A percentile compares a stretch with the other conserved stretches of the same genome.
phyloP scores from a whole-genome alignment of 805 yeast genomes.

The Starmerella stellata region DNA sequence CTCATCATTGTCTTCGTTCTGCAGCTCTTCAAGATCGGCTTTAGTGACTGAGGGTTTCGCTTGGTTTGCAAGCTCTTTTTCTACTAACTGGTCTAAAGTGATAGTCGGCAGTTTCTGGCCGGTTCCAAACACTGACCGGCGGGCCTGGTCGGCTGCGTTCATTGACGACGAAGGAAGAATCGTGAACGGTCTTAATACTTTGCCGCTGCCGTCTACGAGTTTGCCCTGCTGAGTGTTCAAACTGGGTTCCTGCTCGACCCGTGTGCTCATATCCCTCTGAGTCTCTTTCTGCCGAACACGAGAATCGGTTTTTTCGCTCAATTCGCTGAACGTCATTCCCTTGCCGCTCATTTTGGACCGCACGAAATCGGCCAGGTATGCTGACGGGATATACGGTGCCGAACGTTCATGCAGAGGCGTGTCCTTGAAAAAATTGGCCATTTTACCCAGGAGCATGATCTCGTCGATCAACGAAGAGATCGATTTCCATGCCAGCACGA shows the following conservation, averaged over 20 bases:
- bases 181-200: conserved; percentile 69
- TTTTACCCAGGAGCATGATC: conserved; percentile 4
- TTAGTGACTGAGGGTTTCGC: conserved; percentile 24
- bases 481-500: conserved; percentile 7
- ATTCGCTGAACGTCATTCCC: conserved; percentile 1
- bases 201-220: conserved; percentile 36
- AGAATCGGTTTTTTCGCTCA: neutral
- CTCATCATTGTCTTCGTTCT: conserved; percentile 40
- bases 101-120: conserved; percentile 88
- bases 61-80: conserved; percentile 69
- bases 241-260: conserved; percentile 2
- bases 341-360: neutral
- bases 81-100: conserved; percentile 82
- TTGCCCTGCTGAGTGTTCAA: neutral
- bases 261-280: neutral
- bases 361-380: neutral
- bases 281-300: neutral
- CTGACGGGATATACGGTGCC: conserved; percentile 4
- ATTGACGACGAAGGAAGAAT: conserved; percentile 25
- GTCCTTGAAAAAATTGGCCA: conserved; percentile 1
- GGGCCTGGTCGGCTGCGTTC: conserved; percentile 31
- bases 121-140: conserved; percentile 60
- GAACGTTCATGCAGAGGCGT: neutral
- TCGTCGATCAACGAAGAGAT: conserved; percentile 2
- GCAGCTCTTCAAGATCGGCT: conserved; percentile 22